A percentile compares a stretch with the other conserved stretches of the same genome.
These are phyloP conservation scores for Hanseniaspora lachancei DNA, from an alignment of 805 yeast genomes.

Conservation along the genomic window DNA sequence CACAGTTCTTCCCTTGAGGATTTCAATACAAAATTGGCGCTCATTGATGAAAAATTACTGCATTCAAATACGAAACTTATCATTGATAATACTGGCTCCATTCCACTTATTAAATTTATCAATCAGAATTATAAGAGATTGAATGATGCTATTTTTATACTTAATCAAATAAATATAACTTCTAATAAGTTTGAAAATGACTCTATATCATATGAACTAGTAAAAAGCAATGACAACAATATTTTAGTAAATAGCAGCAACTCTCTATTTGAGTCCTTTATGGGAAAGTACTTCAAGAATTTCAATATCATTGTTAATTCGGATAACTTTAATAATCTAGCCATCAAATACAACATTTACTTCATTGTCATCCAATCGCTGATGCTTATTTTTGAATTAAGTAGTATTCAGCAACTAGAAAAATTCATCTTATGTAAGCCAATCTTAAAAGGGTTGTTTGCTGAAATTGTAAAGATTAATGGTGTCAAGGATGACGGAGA, in stretches of 20 bases:
- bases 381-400: slow-evolving; percentile 58
- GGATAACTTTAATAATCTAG: slow-evolving; percentile 41
- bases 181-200: slow-evolving; percentile 22
- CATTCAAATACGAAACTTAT: neutral
- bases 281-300: slow-evolving; percentile 31
- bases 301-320: neutral
- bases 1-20: slow-evolving; percentile 6
- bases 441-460: slow-evolving; percentile 61
- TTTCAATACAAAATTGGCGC: neutral
- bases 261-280: slow-evolving; percentile 23
- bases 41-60: neutral
- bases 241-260: slow-evolving; percentile 26
- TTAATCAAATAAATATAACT: slow-evolving; percentile 20
- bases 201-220: slow-evolving; percentile 30
- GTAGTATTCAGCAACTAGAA: slow-evolving; percentile 44
- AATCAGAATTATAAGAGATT: neutral
- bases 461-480: slow-evolving; percentile 59
- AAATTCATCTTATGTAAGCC: slow-evolving; percentile 75
- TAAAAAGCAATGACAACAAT: slow-evolving; percentile 32
- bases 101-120: neutral
- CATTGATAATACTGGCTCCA: slow-evolving; percentile 6
- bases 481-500: slow-evolving; percentile 32
- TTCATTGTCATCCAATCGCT: slow-evolving; percentile 67
- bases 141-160: neutral
- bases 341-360: slow-evolving; percentile 72